Base-by-base conservation (phyloP, 805 yeast species). In the Geotrichum ghanense region DNA sequence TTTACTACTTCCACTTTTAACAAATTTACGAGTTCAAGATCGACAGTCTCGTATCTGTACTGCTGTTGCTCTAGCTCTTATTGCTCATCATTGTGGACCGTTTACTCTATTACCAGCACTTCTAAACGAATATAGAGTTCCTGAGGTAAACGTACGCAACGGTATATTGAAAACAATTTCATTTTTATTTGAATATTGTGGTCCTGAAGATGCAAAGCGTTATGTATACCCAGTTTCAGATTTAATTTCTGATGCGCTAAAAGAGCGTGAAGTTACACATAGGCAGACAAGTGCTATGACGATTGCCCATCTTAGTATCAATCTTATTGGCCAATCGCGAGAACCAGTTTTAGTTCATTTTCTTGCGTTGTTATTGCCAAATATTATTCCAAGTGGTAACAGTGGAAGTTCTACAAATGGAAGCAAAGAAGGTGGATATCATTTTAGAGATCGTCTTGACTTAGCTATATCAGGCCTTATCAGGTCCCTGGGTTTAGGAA, bases 51-150 rank as follows among this genome's bases (percentile, higher is more conserved):
- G 99, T 59, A 95, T 92, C 6, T 90, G 96, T 62, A 87, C 97
- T 0, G 96, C 98, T 3, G 97, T 92, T 37, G 99, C 99, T 0
- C 85, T 92, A 53, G 98, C 95, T 31, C 88, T 92, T 54, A 95
- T 92, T 6, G 97, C 97, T 0, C 92, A 89, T 49, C 79, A 83
- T 0, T 92, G 97, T 63, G 77, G 86, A 0, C 95, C 97, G 0
- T 92, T 84, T 64, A 86, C 97, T 0, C 95, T 90, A 0, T 63
- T 92, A 6, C 98, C 99, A 0, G 95, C 95, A 0, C 67, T 92
- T 44, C 84, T 92, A 95, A 88, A 90, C 63, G 98, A 92, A 63
- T 92, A 90, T 61, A 72, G 94, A 46, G 82, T 85, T 2, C 96
- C 95, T 0, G 97, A 89, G 51, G 77, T 79, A 43, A 88, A 89